phyloP scores from a whole-genome alignment of 192 early-diverging fungal genomes.

The Entomortierella chlamydospora region DNA sequence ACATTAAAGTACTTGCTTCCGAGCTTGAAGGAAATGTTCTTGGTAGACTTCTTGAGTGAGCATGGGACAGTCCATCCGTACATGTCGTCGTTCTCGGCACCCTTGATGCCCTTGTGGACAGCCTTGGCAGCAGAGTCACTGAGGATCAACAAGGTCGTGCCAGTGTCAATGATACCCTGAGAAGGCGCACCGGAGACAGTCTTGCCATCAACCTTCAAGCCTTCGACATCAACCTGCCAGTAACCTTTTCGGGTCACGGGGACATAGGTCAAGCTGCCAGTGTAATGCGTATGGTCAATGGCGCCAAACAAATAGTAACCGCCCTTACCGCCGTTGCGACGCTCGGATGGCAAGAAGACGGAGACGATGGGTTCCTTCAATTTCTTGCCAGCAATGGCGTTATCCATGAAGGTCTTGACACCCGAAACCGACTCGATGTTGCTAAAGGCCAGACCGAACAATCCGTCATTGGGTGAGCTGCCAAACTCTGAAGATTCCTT shows the following conservation, averaged over 20 bases:
- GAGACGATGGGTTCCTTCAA: slow-evolving; percentile 69
- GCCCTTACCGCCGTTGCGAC: slow-evolving; percentile 47
- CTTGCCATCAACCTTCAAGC: slow-evolving; percentile 49
- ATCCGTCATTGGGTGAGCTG: slow-evolving; percentile 68
- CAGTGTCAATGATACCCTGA: slow-evolving; percentile 70
- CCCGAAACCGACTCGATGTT: slow-evolving; percentile 55
- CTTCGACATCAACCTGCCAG: slow-evolving; percentile 66
- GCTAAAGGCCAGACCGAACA: slow-evolving; percentile 74
- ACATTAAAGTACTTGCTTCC: slow-evolving; percentile 48
- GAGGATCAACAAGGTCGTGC: slow-evolving; percentile 72
- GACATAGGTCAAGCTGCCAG: slow-evolving; percentile 64
- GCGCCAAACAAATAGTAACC: slow-evolving; percentile 69
- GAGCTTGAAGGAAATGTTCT: slow-evolving; percentile 45
- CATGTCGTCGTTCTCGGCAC: slow-evolving; percentile 20
- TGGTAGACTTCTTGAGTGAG: slow-evolving; percentile 22
- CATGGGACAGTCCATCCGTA: slow-evolving; percentile 39
- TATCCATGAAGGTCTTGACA: slow-evolving; percentile 67
- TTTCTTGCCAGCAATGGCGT: slow-evolving; percentile 63
- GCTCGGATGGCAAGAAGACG: slow-evolving; percentile 67
- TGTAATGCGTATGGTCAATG: slow-evolving; percentile 60
- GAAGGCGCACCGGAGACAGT: slow-evolving; percentile 29
- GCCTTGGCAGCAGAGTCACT: slow-evolving; percentile 60
- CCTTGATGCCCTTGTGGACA: slow-evolving; percentile 54
- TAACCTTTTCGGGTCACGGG: slow-evolving; percentile 64
- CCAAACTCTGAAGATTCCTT: slow-evolving; percentile 66